Percentiles rank a stretch among this genome's conserved stretches.
These are phyloP conservation scores for Euphorbia peplus DNA, from an alignment of 345 rosid genomes.

Conservation along the genomic window DNA sequence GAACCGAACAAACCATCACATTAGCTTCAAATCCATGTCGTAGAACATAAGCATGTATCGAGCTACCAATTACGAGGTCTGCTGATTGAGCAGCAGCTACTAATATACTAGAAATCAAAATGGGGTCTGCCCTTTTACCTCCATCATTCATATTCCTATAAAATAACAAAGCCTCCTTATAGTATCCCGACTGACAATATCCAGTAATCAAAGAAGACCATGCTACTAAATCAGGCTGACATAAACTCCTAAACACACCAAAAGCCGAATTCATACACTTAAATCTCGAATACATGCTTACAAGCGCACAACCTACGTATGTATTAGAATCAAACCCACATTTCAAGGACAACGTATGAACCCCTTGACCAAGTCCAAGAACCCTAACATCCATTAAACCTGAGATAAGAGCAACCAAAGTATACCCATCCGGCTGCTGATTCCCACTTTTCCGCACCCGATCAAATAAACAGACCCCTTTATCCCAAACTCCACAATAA, in stretches of 20 bases:
- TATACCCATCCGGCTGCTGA: constrained; percentile 58
- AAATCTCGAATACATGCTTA: constrained; percentile 71
- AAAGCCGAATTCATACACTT: constrained; percentile 51
- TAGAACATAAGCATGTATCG: constrained; percentile 56
- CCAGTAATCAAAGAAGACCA: constrained; percentile 77
- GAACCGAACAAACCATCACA: constrained; percentile 65
- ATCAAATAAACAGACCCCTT: constrained; percentile 51
- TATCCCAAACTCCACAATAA: constrained; percentile 42
- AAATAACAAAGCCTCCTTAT: constrained; percentile 44
- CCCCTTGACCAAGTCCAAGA: constrained; percentile 43
- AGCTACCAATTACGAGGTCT: constrained; percentile 43
- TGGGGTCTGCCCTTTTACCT: constrained; percentile 54
- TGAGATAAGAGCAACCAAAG: constrained; percentile 55
- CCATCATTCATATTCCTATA: constrained; percentile 44
- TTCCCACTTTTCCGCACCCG: constrained; percentile 44
- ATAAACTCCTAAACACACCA: constrained; percentile 44
- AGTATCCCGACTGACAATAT: constrained; percentile 53
- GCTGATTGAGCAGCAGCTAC: constrained; percentile 60
- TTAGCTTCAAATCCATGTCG: constrained; percentile 53
- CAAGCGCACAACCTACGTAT: constrained; percentile 60
- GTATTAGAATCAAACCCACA: constrained; percentile 46
- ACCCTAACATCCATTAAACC: constrained; percentile 46
- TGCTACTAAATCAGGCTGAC: constrained; percentile 63
- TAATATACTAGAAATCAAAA: constrained; percentile 53
- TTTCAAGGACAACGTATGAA: constrained; percentile 76